Conservation (phyloP, 1,284 basidiomycete genomes). For the Wolfiporia cocos region DNA sequence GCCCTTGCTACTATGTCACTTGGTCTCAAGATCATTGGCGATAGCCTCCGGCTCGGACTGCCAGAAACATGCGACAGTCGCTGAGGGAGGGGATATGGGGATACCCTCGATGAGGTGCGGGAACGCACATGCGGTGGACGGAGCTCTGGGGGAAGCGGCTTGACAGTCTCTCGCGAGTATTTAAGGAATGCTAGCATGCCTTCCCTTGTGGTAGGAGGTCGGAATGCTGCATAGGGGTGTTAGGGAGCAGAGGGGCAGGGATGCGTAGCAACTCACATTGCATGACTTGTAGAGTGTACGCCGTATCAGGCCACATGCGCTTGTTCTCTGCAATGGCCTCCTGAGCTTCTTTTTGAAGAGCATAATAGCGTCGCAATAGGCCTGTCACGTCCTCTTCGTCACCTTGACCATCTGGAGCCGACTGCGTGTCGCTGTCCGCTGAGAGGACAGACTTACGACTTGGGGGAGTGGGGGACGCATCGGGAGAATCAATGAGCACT, state of each 20-base stretch:
- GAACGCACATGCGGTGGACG: slow-evolving; percentile 53
- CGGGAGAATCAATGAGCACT: slow-evolving; percentile 10
- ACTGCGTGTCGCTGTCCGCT: slow-evolving; percentile 49
- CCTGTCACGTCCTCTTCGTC: not conserved
- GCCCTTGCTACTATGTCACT: too few species aligned
- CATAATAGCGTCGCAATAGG: slow-evolving; percentile 57
- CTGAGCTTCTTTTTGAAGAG: slow-evolving; percentile 63
- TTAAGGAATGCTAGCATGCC: slow-evolving; percentile 70
- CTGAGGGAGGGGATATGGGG: slow-evolving; percentile 59
- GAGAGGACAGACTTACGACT: slow-evolving; percentile 43
- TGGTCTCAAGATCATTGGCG: too few species aligned
- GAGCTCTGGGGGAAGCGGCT: slow-evolving; percentile 63
- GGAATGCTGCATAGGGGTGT: slow-evolving; percentile 45
- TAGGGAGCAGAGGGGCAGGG: not conserved
- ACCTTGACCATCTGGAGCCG: not conserved
- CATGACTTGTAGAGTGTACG: slow-evolving; percentile 63
- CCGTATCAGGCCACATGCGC: slow-evolving; percentile 61
- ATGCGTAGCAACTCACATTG: slow-evolving; percentile 50
- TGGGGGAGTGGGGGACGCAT: slow-evolving; percentile 11
- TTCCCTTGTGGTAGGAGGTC: slow-evolving; percentile 54
- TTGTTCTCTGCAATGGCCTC: slow-evolving; percentile 63
- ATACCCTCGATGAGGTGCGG: slow-evolving; percentile 60
- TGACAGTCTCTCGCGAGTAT: slow-evolving; percentile 64
- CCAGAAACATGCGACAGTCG: too few species aligned
- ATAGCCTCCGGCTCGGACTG: too few species aligned